phyloP scores from a whole-genome alignment of 768 basidiomycete species.

The Termitomyces sp. region DNA sequence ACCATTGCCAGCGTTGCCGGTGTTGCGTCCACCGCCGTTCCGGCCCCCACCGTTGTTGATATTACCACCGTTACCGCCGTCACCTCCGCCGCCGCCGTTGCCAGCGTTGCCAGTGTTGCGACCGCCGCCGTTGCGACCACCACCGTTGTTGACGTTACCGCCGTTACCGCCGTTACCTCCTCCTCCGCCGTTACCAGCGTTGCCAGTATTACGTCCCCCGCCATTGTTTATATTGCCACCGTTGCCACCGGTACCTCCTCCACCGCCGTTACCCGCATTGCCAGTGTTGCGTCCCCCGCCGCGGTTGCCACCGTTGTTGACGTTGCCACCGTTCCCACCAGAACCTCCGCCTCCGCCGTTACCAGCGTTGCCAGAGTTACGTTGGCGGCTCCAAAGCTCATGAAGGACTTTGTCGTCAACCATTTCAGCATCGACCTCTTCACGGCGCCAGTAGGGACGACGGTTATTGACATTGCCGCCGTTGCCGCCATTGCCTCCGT shows the following conservation, averaged over 20 bases:
- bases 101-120: constrained; percentile 1
- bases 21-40: background rate
- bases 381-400: background rate
- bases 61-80: constrained; percentile 1
- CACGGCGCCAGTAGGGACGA: background rate
- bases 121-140: background rate
- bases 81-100: constrained; percentile 1
- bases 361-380: constrained; percentile 1
- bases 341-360: background rate
- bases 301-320: background rate
- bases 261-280: constrained; percentile 1
- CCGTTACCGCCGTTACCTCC: background rate
- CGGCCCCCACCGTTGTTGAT: background rate
- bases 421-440: background rate
- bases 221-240: constrained; percentile 2
- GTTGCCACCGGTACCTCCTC: constrained; percentile 1
- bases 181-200: constrained; percentile 1
- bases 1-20: constrained; percentile 2
- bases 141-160: background rate
- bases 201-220: background rate
- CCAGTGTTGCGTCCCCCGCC: background rate
- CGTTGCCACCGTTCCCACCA: background rate
- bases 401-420: background rate
- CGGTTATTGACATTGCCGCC: too few species aligned
- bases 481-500: too few species aligned